A percentile compares a stretch with the other conserved stretches of the same genome.
These are phyloP conservation scores for Tuber magnatum DNA, from an alignment of 495 filamentous ascomycete genomes.

Conservation along the genomic window DNA sequence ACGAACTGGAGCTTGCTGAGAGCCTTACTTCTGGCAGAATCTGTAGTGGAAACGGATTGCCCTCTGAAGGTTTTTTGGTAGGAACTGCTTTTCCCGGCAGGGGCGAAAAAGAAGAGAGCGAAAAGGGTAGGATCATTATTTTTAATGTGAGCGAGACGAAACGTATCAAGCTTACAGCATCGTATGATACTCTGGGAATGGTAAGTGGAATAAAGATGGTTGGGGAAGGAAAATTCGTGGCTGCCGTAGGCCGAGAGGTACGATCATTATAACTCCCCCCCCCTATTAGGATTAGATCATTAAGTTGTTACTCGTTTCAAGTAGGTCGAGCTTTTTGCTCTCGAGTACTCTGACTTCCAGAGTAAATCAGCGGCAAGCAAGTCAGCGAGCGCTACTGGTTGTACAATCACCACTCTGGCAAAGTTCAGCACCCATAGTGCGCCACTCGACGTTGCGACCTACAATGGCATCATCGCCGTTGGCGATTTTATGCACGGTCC, in stretches of 20 bases:
- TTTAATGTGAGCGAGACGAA: conserved; percentile 72
- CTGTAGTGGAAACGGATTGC: conserved; percentile 53
- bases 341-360: conserved; percentile 39
- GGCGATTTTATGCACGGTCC: conserved; percentile 93
- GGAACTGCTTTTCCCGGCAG: conserved; percentile 73
- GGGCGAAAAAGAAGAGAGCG: conserved; percentile 41
- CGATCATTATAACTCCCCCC: conserved; percentile 24
- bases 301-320: neutral
- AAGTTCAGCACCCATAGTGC: conserved; percentile 75
- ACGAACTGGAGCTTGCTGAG: conserved; percentile 71
- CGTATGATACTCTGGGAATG: conserved; percentile 60
- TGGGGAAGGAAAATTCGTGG: conserved; percentile 70
- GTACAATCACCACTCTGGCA: conserved; percentile 55
- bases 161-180: conserved; percentile 59
- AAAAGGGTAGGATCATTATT: conserved; percentile 71
- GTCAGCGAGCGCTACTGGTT: neutral
- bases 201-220: conserved; percentile 66
- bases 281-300: neutral
- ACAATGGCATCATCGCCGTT: conserved; percentile 65
- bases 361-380: conserved; percentile 42
- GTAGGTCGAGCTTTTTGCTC: conserved; percentile 45
- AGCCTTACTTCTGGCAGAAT: conserved; percentile 73
- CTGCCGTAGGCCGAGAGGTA: conserved; percentile 79
- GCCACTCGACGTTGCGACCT: conserved; percentile 73
- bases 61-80: conserved; percentile 74